These are phyloP conservation scores for Zoysia japonica DNA, from an alignment of 176 grass and related monocot species.

Conservation along the genomic window DNA sequence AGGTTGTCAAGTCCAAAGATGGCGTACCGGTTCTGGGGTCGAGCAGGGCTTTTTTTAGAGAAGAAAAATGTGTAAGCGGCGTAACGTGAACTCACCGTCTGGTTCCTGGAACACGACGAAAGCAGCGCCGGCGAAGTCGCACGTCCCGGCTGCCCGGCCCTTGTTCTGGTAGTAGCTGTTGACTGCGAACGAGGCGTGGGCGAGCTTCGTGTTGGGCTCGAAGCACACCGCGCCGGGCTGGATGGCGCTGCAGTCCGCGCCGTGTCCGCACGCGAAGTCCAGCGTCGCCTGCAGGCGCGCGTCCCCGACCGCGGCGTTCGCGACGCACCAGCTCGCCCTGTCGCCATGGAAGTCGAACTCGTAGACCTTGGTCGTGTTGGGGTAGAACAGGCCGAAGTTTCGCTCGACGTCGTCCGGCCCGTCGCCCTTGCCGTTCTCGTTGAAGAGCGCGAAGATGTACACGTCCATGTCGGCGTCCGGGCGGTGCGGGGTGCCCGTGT, in stretches of 20 bases:
- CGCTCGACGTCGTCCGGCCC: conserved; percentile 29
- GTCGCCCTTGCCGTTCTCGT: conserved; percentile 63
- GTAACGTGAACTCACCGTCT: not conserved
- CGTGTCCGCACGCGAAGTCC: conserved; percentile 42
- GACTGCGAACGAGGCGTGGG: conserved; percentile 47
- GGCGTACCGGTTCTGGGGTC: no score
- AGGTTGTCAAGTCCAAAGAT: not conserved
- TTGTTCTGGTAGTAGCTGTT: conserved; percentile 53
- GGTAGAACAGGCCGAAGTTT: conserved; percentile 77
- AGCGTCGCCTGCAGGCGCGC: conserved; percentile 34
- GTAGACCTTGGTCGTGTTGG: conserved; percentile 49
- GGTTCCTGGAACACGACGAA: conserved; percentile 19
- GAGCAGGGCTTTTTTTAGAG: no score
- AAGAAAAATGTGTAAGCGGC: not conserved
- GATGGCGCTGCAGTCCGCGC: conserved; percentile 21
- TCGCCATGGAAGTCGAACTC: conserved; percentile 45
- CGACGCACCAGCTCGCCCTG: conserved; percentile 49
- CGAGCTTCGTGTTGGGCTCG: conserved; percentile 44
- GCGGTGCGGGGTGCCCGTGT: conserved; percentile 39
- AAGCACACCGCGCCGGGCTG: conserved; percentile 38
- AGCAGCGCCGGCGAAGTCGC: conserved; percentile 45
- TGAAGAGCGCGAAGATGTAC: conserved; percentile 73
- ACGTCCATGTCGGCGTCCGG: conserved; percentile 47
- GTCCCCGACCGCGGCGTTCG: conserved; percentile 25
- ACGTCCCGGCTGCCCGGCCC: conserved; percentile 8